Evolutionary conservation across 2,329 filamentous ascomycete species (phyloP).

Genomic region (Monilinia laxa): DNA sequence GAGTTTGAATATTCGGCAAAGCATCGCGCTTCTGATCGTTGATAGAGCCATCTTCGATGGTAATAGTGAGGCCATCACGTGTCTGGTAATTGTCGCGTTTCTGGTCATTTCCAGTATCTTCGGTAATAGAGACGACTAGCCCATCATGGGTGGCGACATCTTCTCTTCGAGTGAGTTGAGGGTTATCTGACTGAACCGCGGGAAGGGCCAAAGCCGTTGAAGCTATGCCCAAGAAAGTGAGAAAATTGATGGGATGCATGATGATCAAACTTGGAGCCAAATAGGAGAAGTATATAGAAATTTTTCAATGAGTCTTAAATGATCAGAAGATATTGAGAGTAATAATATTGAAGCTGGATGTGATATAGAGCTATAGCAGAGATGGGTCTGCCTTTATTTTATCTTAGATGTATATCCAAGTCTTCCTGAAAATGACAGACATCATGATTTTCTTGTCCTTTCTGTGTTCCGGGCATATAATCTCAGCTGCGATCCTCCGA

Average conservation of each 20-base stretch:
- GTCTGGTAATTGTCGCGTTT: background rate
- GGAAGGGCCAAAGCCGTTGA: background rate
- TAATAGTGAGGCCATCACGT: background rate
- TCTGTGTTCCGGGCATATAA: background rate
- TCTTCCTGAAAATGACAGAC: background rate
- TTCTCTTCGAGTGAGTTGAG: background rate
- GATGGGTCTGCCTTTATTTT: background rate
- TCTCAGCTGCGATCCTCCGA: background rate
- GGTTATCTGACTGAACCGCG: background rate
- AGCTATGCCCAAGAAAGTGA: background rate
- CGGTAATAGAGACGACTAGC: background rate
- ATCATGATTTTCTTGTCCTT: background rate
- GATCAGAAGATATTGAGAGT: background rate
- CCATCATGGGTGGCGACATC: background rate
- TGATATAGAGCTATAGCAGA: background rate
- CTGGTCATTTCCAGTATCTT: background rate
- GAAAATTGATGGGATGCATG: background rate
- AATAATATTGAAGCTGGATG: background rate
- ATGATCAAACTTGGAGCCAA: background rate
- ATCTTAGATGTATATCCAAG: background rate
- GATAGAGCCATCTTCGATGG: background rate
- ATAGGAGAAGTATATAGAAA: background rate
- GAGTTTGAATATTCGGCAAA: background rate
- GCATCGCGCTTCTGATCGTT: background rate
- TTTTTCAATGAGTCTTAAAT: background rate